phyloP scores from a whole-genome alignment of 768 basidiomycete genomes.

The Galerina marginata region DNA sequence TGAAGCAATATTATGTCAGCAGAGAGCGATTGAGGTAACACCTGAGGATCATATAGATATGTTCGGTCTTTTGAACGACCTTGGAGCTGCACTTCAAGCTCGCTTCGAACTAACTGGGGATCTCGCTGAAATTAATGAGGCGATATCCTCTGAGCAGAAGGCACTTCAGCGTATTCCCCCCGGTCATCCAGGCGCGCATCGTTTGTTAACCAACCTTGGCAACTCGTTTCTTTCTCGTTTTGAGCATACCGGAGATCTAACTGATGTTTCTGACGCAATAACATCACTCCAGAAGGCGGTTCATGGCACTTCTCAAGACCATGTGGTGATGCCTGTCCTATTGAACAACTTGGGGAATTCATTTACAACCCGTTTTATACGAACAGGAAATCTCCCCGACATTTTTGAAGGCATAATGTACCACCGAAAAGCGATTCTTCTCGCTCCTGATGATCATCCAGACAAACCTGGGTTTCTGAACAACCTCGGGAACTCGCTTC shows the following conservation, averaged over 20 bases:
- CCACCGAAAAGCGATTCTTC: neutral
- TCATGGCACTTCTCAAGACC: neutral
- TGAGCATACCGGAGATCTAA: constrained; percentile 7
- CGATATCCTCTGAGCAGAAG: neutral
- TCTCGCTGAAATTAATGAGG: constrained; percentile 1
- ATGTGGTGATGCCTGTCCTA: neutral
- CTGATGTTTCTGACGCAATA: constrained; percentile 10
- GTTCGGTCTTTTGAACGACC: constrained; percentile 2
- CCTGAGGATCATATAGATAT: neutral
- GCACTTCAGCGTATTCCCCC: neutral
- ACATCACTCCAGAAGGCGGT: neutral
- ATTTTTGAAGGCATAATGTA: neutral
- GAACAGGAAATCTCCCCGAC: neutral
- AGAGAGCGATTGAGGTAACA: constrained; percentile 9
- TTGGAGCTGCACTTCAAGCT: neutral
- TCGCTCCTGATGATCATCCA: neutral
- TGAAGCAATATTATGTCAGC: neutral
- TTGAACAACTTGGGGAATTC: neutral
- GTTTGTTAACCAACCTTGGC: neutral
- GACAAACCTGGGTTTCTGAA: neutral
- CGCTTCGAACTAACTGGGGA: constrained; percentile 10
- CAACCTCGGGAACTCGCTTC: neutral
- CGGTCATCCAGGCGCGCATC: neutral
- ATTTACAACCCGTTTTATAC: neutral
- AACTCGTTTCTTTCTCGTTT: neutral